Base-by-base conservation (phyloP, 176 grass and related monocot species). In the Triticum dicoccoides region DNA sequence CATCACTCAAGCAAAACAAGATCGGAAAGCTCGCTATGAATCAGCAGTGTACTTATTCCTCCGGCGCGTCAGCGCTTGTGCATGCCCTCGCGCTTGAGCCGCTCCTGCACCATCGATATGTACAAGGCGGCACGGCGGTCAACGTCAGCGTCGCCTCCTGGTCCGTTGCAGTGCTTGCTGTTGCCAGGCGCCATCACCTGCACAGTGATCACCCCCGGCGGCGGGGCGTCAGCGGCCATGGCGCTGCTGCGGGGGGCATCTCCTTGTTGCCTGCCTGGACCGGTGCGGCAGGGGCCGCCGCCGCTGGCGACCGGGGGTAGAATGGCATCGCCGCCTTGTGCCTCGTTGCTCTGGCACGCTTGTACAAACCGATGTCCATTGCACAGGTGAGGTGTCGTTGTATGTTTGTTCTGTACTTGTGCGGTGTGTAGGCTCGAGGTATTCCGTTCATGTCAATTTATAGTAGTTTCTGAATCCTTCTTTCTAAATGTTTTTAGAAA, bases 71-170 rank as follows among this genome's bases (percentile, higher is more conserved):
- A 20, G 12, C 81, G 34, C 35, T 94, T 78, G 2, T 79, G 89
- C 81, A 77, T 84, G 29, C 81, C 14, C 35, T 94, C 87, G 2
- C 79, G 89, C 82, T 77, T 84, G 29, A 94, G 61, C 54, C 89
- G 82, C 78, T 94, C 92, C 83, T 89, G 92, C 88, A 91, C 92
- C 59, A 79, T 87, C 11, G 85, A 87, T 78, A 94, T 94, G 64
- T 87, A 94, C 23, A 62, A 20, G 41, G 78, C 82, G 18, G 92
- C 89, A 5, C 66, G 86, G 21, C 38, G 79, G 80, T 94, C 89
- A 5, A 89, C 73, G 41, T 91, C 88, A 13, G 38, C 25, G 33
- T 87, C 89, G 5, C 51, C 51, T 54, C 5, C 14, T 2, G 14
- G 51, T 27, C 54, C 13, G 12, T 45, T 45, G 17, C 25, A 52